phyloP scores from a whole-genome alignment of 768 basidiomycete species.

The Boletellus ananas region DNA sequence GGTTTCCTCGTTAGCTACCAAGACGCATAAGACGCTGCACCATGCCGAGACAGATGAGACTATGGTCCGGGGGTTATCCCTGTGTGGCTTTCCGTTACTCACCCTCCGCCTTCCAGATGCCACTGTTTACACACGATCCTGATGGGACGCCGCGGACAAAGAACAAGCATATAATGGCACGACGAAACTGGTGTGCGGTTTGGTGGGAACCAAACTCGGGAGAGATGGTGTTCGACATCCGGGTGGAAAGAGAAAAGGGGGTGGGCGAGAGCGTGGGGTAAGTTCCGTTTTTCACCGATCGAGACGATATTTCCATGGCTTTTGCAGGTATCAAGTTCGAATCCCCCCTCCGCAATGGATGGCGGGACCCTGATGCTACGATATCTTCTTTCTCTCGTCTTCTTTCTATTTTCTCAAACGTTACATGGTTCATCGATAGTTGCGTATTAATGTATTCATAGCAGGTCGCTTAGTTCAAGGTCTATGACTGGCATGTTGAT shows the following conservation, averaged over 20 bases:
- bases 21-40: conserved; percentile 86
- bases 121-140: conserved; percentile 73
- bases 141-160: conserved; percentile 66
- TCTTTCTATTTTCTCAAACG: not conserved
- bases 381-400: not conserved
- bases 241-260: conserved; percentile 84
- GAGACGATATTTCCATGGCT: not conserved
- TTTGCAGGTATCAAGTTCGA: conserved; percentile 40
- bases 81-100: not conserved
- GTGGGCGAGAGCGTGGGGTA: conserved; percentile 77
- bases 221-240: conserved; percentile 76
- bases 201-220: conserved; percentile 54
- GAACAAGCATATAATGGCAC: conserved; percentile 80
- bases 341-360: conserved; percentile 43
- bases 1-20: conserved; percentile 76
- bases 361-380: conserved; percentile 14
- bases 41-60: conserved; percentile 78
- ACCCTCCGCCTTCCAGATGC: conserved; percentile 46
- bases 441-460: conserved; percentile 11
- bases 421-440: not conserved
- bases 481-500: conserved; percentile 27
- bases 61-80: conserved; percentile 51
- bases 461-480: conserved; percentile 23
- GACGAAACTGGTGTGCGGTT: conserved; percentile 83
- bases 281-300: conserved; percentile 16